phyloP scores from a whole-genome alignment of 305 asterid genomes.

The Plantago coronopus region DNA sequence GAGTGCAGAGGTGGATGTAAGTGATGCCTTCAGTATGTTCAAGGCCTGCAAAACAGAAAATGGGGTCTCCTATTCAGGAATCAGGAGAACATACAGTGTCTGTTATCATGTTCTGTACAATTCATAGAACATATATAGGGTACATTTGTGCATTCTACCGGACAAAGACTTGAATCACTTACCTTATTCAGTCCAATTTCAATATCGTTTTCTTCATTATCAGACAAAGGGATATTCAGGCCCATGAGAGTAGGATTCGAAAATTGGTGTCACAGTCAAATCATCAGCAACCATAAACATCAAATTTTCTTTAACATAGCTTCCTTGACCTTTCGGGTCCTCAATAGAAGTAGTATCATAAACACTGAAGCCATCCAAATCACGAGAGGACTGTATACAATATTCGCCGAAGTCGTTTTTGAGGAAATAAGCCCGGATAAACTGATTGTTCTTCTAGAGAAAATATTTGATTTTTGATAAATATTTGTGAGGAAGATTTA shows the following conservation, averaged over 20 bases:
- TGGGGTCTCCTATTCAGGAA: background rate
- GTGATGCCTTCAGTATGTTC: constrained; percentile 3
- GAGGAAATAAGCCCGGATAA: background rate
- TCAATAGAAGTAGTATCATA: too few relatives aligned
- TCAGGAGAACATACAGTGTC: background rate
- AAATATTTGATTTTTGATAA: constrained; percentile 16
- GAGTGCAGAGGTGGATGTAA: background rate
- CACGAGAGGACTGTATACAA: background rate
- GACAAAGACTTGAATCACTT: background rate
- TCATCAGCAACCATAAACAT: constrained; percentile 6
- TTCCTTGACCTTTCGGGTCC: constrained; percentile 7
- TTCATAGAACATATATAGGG: too few relatives aligned
- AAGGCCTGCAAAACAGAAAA: background rate
- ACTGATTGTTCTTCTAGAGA: background rate
- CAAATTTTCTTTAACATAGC: constrained; percentile 3
- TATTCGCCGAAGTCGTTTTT: background rate
- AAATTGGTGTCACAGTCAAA: constrained; percentile 7
- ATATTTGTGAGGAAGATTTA: constrained; percentile 17
- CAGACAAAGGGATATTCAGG: constrained; percentile 5
- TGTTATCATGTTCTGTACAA: too few relatives aligned
- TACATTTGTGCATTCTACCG: too few relatives aligned
- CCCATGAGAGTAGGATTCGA: background rate
- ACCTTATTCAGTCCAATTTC: constrained; percentile 8
- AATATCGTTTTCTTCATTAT: constrained; percentile 14
- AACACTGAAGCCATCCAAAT: background rate